Evolutionary conservation across 2,329 filamentous ascomycete species (phyloP).

Genomic region (Colletotrichum brevisporum): DNA sequence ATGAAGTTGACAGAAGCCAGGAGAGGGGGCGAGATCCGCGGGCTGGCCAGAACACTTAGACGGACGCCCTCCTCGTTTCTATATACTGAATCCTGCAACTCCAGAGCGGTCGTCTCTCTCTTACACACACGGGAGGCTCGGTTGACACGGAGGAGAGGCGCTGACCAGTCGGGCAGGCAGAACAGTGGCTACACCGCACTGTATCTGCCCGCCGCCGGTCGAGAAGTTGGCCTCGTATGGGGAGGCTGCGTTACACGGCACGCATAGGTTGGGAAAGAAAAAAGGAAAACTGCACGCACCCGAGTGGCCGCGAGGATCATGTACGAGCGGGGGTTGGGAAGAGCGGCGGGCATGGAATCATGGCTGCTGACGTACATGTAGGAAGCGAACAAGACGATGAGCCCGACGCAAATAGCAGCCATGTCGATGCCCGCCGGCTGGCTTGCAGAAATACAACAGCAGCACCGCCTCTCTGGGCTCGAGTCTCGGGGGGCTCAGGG

Average conservation of each 20-base stretch:
- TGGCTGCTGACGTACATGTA: not conserved
- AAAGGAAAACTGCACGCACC: slow-evolving; percentile 33
- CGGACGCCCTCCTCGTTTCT: not conserved
- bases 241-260: slow-evolving; percentile 30
- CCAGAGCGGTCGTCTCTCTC: not conserved
- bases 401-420: slow-evolving; percentile 16
- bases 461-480: not conserved
- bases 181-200: slow-evolving; percentile 43
- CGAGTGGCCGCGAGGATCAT: slow-evolving; percentile 24
- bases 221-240: slow-evolving; percentile 54
- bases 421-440: slow-evolving; percentile 37
- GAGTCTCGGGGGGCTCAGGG: not conserved
- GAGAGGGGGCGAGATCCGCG: not conserved
- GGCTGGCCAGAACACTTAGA: not conserved
- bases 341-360: not conserved
- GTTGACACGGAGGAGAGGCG: slow-evolving; percentile 8
- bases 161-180: slow-evolving; percentile 16
- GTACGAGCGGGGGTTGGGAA: not conserved
- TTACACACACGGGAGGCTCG: slow-evolving; percentile 1
- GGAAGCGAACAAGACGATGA: not conserved
- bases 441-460: slow-evolving; percentile 31
- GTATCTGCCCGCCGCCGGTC: slow-evolving; percentile 50
- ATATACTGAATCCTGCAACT: slow-evolving; percentile 19
- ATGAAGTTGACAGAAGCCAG: not conserved
- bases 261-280: slow-evolving; percentile 27